phyloP scores from a whole-genome alignment of 1,284 basidiomycete species.

The Wolfiporia cocos region DNA sequence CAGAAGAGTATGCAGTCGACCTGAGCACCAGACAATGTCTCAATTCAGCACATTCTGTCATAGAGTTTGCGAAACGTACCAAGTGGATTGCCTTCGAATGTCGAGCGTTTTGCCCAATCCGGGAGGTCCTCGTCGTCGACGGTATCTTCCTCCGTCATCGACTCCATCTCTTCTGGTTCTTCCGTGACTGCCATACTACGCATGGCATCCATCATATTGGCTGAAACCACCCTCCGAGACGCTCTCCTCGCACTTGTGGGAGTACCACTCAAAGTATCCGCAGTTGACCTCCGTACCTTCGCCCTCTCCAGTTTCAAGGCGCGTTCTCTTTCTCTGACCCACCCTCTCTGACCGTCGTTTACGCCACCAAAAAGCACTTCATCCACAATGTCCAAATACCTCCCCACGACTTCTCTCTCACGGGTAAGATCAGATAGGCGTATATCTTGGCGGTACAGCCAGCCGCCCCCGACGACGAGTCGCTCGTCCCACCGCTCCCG shows the following conservation, averaged over 20 bases:
- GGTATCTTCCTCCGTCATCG: constrained; percentile 43
- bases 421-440: constrained; percentile 44
- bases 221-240: constrained; percentile 45
- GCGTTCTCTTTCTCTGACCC: constrained; percentile 45
- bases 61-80: constrained; percentile 44
- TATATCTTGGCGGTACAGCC: constrained; percentile 70
- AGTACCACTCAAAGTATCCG: constrained; percentile 27
- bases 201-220: constrained; percentile 46
- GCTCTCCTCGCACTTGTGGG: constrained; percentile 15
- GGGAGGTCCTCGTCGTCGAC: constrained; percentile 66
- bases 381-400: constrained; percentile 71
- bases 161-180: constrained; percentile 51
- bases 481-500: constrained; percentile 73
- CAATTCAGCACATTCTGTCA: too few species aligned
- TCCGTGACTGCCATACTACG: constrained; percentile 43
- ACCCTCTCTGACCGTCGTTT: constrained; percentile 44
- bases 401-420: constrained; percentile 49
- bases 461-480: constrained; percentile 70
- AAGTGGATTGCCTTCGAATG: constrained; percentile 49
- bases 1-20: constrained; percentile 56
- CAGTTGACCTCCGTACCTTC: constrained; percentile 46
- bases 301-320: constrained; percentile 32
- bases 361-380: constrained; percentile 62
- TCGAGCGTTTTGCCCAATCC: constrained; percentile 60
- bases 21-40: constrained; percentile 27